These are phyloP conservation scores for Carex sylvatica DNA, from an alignment of 202 grass and related monocot genomes.

Conservation along the genomic window DNA sequence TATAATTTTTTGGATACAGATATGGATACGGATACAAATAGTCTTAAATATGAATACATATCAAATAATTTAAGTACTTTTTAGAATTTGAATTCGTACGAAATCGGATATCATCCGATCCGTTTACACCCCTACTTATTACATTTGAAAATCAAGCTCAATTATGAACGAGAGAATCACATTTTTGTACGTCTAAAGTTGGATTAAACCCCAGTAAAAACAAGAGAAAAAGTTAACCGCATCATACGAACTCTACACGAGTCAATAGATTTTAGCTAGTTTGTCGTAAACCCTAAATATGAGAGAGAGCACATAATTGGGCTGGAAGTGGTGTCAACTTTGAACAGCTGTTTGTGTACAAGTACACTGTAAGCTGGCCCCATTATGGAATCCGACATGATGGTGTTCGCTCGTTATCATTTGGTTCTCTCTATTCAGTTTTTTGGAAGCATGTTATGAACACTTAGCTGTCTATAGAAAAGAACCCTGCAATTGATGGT, in stretches of 20 bases:
- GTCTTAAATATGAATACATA: no score
- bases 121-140: no score
- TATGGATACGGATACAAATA: no score
- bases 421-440: neutral
- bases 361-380: neutral
- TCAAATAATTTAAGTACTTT: no score
- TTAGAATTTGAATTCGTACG: no score
- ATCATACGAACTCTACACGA: neutral
- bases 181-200: neutral
- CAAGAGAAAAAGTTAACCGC: neutral
- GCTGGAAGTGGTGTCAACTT: constrained; percentile 8
- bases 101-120: no score
- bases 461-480: constrained; percentile 16
- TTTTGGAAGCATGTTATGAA: neutral
- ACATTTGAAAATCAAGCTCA: neutral
- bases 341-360: neutral
- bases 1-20: no score
- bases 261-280: neutral
- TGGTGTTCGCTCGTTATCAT: neutral
- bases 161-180: neutral
- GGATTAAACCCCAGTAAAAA: neutral
- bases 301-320: constrained; percentile 3
- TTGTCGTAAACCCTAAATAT: no score
- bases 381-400: neutral
- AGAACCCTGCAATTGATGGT: neutral